Evolutionary conservation across 176 grass and related monocot genomes (phyloP).

Genomic region (Secale cereale): DNA sequence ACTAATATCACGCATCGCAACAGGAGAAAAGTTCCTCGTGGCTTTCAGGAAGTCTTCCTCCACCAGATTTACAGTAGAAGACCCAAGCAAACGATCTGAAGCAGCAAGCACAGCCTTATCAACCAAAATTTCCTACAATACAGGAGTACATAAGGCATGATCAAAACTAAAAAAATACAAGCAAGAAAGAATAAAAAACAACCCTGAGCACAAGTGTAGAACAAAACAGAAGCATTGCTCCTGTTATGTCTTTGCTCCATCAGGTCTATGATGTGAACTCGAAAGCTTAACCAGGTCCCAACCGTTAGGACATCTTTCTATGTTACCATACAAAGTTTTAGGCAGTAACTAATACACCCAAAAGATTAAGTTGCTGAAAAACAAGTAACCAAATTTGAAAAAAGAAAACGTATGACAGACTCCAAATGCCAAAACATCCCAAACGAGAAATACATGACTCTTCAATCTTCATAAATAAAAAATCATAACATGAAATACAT

Average conservation of each 20-base stretch:
- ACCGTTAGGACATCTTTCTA: too few species aligned
- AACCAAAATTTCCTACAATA: conserved; percentile 73
- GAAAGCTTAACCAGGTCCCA: neutral
- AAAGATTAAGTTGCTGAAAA: neutral
- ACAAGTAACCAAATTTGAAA: neutral
- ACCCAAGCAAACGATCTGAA: conserved; percentile 43
- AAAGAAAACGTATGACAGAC: too few species aligned
- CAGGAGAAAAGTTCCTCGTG: conserved; percentile 74
- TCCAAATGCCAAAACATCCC: neutral
- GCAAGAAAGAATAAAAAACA: neutral
- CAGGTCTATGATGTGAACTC: neutral
- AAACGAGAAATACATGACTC: neutral
- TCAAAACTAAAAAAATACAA: neutral
- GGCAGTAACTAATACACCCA: neutral
- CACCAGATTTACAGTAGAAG: conserved; percentile 13
- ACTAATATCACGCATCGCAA: conserved; percentile 84
- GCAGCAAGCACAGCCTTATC: conserved; percentile 74
- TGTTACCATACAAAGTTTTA: neutral
- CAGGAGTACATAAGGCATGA: conserved; percentile 4
- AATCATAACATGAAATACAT: neutral
- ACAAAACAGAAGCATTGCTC: neutral
- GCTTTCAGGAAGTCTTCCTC: conserved; percentile 79
- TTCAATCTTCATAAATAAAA: neutral
- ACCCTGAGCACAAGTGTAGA: neutral
- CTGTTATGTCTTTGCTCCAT: neutral